Conservation (phyloP, 345 rosid genomes). For the Excoecaria agallocha region DNA sequence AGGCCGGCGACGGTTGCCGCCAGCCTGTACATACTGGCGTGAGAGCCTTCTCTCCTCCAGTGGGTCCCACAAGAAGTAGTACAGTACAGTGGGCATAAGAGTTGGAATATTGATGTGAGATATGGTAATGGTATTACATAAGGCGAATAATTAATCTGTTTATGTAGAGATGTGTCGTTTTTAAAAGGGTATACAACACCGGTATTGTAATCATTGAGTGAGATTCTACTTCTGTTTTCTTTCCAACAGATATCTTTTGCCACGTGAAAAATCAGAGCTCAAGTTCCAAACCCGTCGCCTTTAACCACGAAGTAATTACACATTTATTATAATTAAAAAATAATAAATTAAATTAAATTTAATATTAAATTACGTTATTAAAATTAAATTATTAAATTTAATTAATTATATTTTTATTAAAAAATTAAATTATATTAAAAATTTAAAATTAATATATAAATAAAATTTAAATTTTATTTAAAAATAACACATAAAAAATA, state of each 20-base stretch:
- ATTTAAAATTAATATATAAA: too few relatives aligned
- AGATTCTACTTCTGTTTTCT: slow-evolving; percentile 12
- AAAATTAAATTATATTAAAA: too few relatives aligned
- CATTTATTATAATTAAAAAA: not conserved
- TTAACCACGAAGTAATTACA: not conserved
- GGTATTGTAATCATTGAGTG: slow-evolving; percentile 18
- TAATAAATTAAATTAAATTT: not conserved
- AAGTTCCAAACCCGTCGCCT: not conserved
- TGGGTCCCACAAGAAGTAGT: not conserved
- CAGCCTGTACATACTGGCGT: slow-evolving; percentile 23
- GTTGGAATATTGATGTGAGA: slow-evolving; percentile 31
- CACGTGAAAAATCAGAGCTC: slow-evolving; percentile 5
- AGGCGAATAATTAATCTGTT: not conserved
- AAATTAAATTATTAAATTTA: too few relatives aligned
- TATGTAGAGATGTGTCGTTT: not conserved
- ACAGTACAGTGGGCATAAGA: slow-evolving; percentile 2
- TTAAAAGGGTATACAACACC: not conserved
- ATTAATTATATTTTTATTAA: too few relatives aligned
- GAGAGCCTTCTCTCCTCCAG: not conserved
- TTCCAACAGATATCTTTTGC: not conserved
- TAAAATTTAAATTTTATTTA: too few relatives aligned
- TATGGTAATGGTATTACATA: not conserved
- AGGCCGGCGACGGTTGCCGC: slow-evolving; percentile 26
- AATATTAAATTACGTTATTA: not conserved
- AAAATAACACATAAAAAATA: too few relatives aligned